These are phyloP conservation scores for Suillus fuscotomentosus DNA, from an alignment of 768 basidiomycete genomes.

Conservation along the genomic window DNA sequence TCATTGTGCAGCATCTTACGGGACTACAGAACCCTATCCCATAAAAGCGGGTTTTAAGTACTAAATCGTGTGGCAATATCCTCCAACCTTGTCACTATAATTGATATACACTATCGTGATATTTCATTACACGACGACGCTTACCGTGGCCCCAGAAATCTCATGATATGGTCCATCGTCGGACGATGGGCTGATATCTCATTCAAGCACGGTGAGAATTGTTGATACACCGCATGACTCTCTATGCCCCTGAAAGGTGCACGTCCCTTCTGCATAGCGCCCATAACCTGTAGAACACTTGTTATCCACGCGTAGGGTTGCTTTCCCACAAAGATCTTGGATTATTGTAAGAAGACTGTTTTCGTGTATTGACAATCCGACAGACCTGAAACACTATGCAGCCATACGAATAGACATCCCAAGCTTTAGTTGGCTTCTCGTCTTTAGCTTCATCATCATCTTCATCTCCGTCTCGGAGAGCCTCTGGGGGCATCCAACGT, in stretches of 20 bases:
- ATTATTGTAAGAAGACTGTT: neutral
- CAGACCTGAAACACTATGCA: neutral
- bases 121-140: neutral
- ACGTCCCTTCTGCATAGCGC: neutral
- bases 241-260: neutral
- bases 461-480: slow-evolving; percentile 1
- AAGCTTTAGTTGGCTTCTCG: slow-evolving; percentile 15
- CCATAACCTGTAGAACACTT: slow-evolving; percentile 14
- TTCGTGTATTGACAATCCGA: neutral
- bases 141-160: neutral
- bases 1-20: too few species aligned
- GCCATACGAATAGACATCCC: slow-evolving; percentile 2
- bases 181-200: neutral
- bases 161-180: neutral
- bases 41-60: neutral
- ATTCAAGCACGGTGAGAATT: neutral
- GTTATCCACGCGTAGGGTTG: slow-evolving; percentile 16
- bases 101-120: neutral
- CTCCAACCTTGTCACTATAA: neutral
- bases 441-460: neutral
- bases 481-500: slow-evolving; percentile 17
- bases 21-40: too few species aligned
- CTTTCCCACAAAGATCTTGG: slow-evolving; percentile 24
- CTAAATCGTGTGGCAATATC: neutral
- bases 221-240: neutral